These are phyloP conservation scores for Hyaloscypha finlandica DNA, from an alignment of 495 filamentous ascomycete species.

Conservation along the genomic window DNA sequence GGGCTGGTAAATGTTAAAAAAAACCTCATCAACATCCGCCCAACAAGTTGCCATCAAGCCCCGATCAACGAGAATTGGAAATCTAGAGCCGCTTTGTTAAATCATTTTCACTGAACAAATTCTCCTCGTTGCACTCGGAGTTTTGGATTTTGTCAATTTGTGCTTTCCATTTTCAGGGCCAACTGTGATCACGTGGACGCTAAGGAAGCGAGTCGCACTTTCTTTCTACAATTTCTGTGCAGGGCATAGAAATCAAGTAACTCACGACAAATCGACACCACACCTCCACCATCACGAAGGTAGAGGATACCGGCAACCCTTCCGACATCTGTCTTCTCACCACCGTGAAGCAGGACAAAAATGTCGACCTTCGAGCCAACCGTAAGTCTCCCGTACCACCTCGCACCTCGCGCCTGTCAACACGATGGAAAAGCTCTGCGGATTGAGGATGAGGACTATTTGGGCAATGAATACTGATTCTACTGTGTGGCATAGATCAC, in stretches of 20 bases:
- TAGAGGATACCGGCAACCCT: constrained; percentile 38
- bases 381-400: constrained; percentile 62
- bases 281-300: constrained; percentile 34
- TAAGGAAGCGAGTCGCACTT: neutral
- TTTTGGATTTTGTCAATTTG: too few species aligned
- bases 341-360: constrained; percentile 63
- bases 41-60: too few species aligned
- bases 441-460: neutral
- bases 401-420: constrained; percentile 1
- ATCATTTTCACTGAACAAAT: too few species aligned
- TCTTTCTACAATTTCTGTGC: neutral
- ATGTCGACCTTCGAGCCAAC: constrained; percentile 98
- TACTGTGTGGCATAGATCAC: constrained; percentile 63
- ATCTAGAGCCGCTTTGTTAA: too few species aligned
- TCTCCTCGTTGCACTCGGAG: too few species aligned
- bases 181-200: too few species aligned
- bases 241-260: constrained; percentile 6
- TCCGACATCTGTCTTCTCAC: constrained; percentile 40
- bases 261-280: constrained; percentile 35
- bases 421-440: constrained; percentile 8
- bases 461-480: constrained; percentile 23
- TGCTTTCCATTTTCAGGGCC: too few species aligned
- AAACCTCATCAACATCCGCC: too few species aligned
- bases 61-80: too few species aligned
- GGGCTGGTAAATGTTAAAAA: too few species aligned